These are phyloP conservation scores for Oryza australiensis DNA, from an alignment of 176 grass and related monocot genomes.

Conservation along the genomic window DNA sequence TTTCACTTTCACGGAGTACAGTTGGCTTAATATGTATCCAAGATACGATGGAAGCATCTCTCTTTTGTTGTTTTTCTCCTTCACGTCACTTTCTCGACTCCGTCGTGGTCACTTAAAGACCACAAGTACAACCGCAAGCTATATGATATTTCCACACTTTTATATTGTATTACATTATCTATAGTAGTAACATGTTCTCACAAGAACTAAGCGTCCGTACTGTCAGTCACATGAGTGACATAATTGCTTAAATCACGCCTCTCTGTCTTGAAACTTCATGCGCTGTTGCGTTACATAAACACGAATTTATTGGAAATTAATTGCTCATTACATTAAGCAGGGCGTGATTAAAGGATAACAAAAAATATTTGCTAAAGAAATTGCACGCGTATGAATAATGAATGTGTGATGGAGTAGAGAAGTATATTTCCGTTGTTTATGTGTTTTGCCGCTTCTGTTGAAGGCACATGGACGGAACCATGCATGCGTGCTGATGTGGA, in stretches of 20 bases:
- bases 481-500: neutral
- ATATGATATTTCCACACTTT: neutral
- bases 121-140: neutral
- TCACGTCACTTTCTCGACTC: neutral
- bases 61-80: neutral
- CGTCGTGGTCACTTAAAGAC: neutral
- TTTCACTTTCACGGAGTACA: neutral
- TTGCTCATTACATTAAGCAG: neutral
- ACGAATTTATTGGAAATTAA: neutral
- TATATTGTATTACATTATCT: neutral
- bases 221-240: slow-evolving; percentile 36
- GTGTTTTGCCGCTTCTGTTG: neutral
- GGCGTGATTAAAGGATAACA: slow-evolving; percentile 34
- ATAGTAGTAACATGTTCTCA: neutral
- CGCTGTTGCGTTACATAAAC: too few species aligned
- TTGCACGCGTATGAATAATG: neutral
- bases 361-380: slow-evolving; percentile 11
- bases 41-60: neutral
- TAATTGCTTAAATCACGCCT: slow-evolving; percentile 26
- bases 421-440: neutral
- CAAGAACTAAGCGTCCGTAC: neutral
- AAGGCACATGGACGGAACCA: neutral
- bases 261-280: neutral
- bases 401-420: neutral
- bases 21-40: neutral